Evolutionary conservation across 208 protist genomes (phyloP), one percentile per base, ranked within the genome.

Genomic region (Crithidia sp.): DNA sequence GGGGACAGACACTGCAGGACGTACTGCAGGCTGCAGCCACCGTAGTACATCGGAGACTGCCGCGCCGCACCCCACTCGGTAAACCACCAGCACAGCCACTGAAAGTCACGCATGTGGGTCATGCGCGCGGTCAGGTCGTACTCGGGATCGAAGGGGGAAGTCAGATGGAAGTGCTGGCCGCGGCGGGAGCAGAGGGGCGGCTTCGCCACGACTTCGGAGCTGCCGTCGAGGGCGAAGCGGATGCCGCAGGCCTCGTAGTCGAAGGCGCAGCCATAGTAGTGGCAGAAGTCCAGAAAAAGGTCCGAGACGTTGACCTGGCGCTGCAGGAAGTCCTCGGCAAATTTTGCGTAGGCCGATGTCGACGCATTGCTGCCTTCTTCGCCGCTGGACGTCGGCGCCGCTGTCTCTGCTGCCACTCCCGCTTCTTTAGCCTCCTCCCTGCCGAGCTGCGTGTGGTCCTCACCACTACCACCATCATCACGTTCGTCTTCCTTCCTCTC

Each of bases 121-220:
- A 96, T 96, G 60, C 84, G 81, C 12, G 89, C 87, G 7, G 91
- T 94, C 14, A 96, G 65, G 70, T 96, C 91, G 76, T 93, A 93
- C 76, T 94, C 82, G 5, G 81, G 81, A 52, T 96, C 91, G 67
- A 96, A 94, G 4, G 91, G 91, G 4, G 89, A 94, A 49, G 91
- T 96, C 71, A 96, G 79, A 65, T 88, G 89, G 19, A 94, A 87
- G 73, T 92, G 79, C 77, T 96, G 89, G 10, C 91, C 89, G 1
- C 89, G 81, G 36, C 84, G 82, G n/a, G 78, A 77, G 72, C 91
- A 96, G 13, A 84, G 68, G 56, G 53, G 41, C 36, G 91, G 91
- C 81, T 96, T 96, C 44, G 60, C 77, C 58, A 94, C 84, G 54
- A 93, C 86, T 2, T 67, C 56, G n/a, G 86, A 92, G 17, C 58